A percentile compares a stretch with the other conserved stretches of the same genome.
Evolutionary conservation across 768 basidiomycete species (phyloP).

Genomic region (Calocybe gangraenosa): DNA sequence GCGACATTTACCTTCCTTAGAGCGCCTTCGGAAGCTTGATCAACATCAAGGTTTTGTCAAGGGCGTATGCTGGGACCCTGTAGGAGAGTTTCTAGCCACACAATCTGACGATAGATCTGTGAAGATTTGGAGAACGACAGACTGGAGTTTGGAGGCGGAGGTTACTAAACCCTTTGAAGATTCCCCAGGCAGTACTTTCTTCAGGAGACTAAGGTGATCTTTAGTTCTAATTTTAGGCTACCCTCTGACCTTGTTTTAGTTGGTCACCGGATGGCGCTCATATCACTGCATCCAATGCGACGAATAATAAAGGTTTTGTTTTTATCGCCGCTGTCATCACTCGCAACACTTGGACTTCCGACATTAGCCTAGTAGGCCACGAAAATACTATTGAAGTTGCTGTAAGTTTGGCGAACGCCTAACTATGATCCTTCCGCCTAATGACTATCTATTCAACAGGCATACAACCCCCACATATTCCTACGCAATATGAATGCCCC

Average conservation of each 20-base stretch:
- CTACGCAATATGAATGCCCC: conserved; percentile 66
- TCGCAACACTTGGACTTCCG: conserved; percentile 82
- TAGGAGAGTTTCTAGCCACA: conserved; percentile 96
- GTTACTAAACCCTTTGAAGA: conserved; percentile 89
- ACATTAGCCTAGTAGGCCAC: conserved; percentile 94
- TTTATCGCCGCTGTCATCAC: conserved; percentile 97
- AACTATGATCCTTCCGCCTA: not conserved
- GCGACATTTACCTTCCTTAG: conserved; percentile 34
- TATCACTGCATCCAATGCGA: conserved; percentile 95
- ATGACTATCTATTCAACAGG: no score
- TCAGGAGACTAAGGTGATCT: conserved; percentile 77
- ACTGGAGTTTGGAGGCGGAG: conserved; percentile 84
- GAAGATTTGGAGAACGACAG: conserved; percentile 93
- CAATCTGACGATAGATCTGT: conserved; percentile 95
- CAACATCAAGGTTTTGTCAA: conserved; percentile 96
- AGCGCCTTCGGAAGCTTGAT: conserved; percentile 78
- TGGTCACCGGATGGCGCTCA: conserved; percentile 99
- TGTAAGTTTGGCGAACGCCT: conserved; percentile 47
- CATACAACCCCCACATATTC: conserved; percentile 95
- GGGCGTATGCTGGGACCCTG: conserved; percentile 98
- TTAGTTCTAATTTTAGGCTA: not conserved
- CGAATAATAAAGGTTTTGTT: conserved; percentile 92
- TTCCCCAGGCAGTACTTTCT: conserved; percentile 94
- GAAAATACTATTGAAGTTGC: conserved; percentile 97
- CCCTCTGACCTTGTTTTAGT: conserved; percentile 33